Evolutionary conservation across 345 rosid species (phyloP).

Genomic region (Citrus mangshanensis): DNA sequence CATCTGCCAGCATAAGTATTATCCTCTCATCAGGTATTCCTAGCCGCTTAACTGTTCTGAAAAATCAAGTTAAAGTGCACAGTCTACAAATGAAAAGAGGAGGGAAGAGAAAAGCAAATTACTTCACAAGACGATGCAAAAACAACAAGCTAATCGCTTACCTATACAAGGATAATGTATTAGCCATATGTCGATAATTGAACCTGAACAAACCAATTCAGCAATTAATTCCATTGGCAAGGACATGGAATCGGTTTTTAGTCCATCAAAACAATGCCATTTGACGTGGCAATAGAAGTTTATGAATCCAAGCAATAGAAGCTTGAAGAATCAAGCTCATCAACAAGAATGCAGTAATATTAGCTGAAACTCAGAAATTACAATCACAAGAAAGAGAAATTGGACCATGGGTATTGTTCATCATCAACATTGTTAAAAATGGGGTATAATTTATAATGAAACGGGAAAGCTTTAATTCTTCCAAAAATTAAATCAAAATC

Average conservation of each 20-base stretch:
- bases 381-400: background rate
- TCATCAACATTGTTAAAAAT: background rate
- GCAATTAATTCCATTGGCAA: constrained; percentile 11
- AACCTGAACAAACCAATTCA: constrained; percentile 55
- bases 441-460: background rate
- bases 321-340: background rate
- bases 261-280: background rate
- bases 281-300: background rate
- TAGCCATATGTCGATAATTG: constrained; percentile 97
- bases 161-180: constrained; percentile 92
- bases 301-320: background rate
- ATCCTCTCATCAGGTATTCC: constrained; percentile 99
- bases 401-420: background rate
- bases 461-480: background rate
- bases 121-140: background rate
- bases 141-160: constrained; percentile 21
- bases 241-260: background rate
- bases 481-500: background rate
- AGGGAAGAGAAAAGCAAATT: background rate
- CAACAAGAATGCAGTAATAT: background rate
- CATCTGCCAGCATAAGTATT: constrained; percentile 95
- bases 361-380: background rate
- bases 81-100: background rate
- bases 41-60: constrained; percentile 90
- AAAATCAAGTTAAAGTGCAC: constrained; percentile 23